Evolutionary conservation across 257 asterid species (phyloP), one percentile per base, ranked within the genome.

Genomic region (Anisodus acutangulus): DNA sequence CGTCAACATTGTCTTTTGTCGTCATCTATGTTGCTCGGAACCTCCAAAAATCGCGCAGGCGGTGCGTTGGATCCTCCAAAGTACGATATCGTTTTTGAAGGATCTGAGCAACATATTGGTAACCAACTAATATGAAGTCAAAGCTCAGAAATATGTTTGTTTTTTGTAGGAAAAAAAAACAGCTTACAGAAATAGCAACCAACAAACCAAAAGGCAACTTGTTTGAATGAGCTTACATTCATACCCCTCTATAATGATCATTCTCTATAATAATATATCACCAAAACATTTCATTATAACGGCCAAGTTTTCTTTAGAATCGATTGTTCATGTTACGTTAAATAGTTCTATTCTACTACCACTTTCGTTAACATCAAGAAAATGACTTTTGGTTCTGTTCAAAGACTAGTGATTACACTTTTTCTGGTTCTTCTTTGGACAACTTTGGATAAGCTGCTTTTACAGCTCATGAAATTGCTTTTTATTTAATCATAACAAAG

Each of bases 391-490:
- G 47, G 47, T 78, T 0, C 11, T 53, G 9, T 53, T 12, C 43
- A 26, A 51, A 51, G 81, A 76, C 81, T 3, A 51, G 47, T 76
- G 8, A 26, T 51, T 76, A 3, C 15, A 26, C 64, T 76, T 13
- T 51, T 49, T 49, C 12, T n/a, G 35, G 55, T 71, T 72, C 59
- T 72, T 72, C 3, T 76, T 51, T 51, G 63, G 26, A 76, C 81
- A 76, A 76, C 22, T 76, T 76, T 51, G 47, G 47, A 51, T 76
- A 26, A 76, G 15, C 26, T 53, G 47, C 31, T 22, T 78, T 51
- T 78, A 78, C 49, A 78, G 15, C 82, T 78, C 82, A 78, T 31
- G 15, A 78, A 78, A 78, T 78, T 51, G 49, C 16, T 78, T 78
- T 78, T 78, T 53, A 59, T 13, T 13, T 51, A 26, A 15, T 78